Conservation (phyloP, 345 rosid genomes). For the Corymbia maculata region DNA sequence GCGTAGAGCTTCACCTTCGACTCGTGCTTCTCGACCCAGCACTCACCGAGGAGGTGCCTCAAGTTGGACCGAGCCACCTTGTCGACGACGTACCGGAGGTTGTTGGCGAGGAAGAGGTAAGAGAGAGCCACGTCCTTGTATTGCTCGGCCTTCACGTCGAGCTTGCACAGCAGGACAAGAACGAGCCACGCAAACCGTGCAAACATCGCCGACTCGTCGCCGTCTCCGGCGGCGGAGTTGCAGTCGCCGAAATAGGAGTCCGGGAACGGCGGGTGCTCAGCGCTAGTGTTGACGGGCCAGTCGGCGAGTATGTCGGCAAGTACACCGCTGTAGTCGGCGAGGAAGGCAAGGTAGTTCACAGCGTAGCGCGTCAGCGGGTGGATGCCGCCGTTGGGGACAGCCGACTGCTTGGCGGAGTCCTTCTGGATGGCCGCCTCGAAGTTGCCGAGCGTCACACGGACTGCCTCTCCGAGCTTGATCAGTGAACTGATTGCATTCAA, state of each 20-base stretch:
- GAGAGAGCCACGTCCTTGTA: constrained; percentile 6
- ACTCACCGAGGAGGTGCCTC: background rate
- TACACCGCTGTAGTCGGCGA: background rate
- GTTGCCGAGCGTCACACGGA: background rate
- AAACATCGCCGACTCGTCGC: background rate
- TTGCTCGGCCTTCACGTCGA: constrained; percentile 3
- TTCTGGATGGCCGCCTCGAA: constrained; percentile 1
- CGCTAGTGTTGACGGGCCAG: background rate
- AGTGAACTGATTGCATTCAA: background rate
- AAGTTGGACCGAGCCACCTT: background rate
- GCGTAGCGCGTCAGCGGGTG: background rate
- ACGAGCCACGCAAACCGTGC: constrained; percentile 2
- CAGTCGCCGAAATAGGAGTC: background rate
- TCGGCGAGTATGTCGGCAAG: background rate
- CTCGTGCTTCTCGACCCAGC: constrained; percentile 6
- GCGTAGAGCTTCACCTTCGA: background rate
- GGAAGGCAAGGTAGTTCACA: background rate
- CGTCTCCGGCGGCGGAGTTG: background rate
- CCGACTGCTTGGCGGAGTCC: background rate
- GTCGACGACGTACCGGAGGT: constrained; percentile 3
- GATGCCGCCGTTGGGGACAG: background rate
- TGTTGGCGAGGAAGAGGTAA: constrained; percentile 14
- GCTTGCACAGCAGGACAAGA: constrained; percentile 13
- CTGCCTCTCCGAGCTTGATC: constrained; percentile 3
- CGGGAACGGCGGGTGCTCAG: background rate